Evolutionary conservation across 2,329 filamentous ascomycete genomes (phyloP), one percentile per base, ranked within the genome.

Genomic region (Ophiocordyceps camponoti-leonardi): DNA sequence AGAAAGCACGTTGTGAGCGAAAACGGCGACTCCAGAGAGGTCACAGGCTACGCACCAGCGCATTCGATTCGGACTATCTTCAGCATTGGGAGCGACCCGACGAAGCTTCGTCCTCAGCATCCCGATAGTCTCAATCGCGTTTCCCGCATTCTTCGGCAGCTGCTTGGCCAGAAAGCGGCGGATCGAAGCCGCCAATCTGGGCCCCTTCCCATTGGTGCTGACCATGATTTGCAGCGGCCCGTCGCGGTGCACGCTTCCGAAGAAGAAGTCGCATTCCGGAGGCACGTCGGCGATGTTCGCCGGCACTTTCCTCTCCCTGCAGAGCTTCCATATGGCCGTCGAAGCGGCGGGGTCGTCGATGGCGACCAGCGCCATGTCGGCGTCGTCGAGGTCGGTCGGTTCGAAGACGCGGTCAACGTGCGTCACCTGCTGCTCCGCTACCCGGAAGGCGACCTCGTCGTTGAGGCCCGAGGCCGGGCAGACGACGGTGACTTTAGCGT

Each of bases 181-280:
- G 44, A 98, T 83, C 43, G 88, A 80, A 53, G 86, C 90, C 11
- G 92, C 92, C 51, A 98, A 67, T 58, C 90, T 81, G 0, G 92
- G 92, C 0, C 92, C 92, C 60, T 94, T 95, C 45, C 92, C 92
- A 61, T 96, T 98, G 33, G 92, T 98, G 67, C 85, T 93, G 54
- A 98, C 90, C 92, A 98, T 98, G 56, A 98, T 82, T 68, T 98
- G 92, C 49, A 98, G 65, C 6, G 92, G 92, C 0, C 92, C 92
- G 61, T 98, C 92, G 44, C 92, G 81, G 65, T 98, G 86, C 37
- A 95, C 81, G 59, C 84, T 92, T 50, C 92, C 92, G 66, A 98
- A 98, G 71, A 95, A 98, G 60, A 98, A 98, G 59, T 98, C 92
- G 64, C 92, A 98, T 62, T 98, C 92, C 1, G 86, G 76, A 0